These are phyloP conservation scores for Asterophora lycoperdoides DNA, from an alignment of 768 basidiomycete species.

Conservation along the genomic window DNA sequence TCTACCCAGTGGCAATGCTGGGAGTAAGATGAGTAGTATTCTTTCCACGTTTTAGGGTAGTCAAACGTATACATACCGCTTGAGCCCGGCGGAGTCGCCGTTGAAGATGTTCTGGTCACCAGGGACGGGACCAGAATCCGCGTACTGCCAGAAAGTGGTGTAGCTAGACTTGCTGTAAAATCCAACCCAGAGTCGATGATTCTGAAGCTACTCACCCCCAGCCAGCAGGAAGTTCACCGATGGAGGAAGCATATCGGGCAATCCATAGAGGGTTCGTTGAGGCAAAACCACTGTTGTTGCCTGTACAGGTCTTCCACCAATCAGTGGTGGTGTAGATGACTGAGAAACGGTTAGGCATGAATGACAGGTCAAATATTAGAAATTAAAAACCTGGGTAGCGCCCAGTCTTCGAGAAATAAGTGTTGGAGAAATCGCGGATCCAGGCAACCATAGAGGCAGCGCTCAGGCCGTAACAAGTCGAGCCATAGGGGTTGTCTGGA, in stretches of 20 bases:
- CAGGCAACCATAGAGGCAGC: conserved; percentile 56
- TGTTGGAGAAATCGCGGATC: conserved; percentile 58
- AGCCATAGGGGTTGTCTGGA: conserved; percentile 48
- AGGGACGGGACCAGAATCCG: conserved; percentile 49
- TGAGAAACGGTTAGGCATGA: conserved; percentile 10
- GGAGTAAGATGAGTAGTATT: not conserved
- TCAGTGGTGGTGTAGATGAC: conserved; percentile 61
- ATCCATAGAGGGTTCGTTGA: conserved; percentile 57
- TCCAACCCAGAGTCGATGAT: not conserved
- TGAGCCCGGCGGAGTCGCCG: conserved; percentile 42
- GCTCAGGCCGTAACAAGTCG: conserved; percentile 51
- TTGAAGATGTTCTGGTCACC: conserved; percentile 59
- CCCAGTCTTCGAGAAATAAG: conserved; percentile 45
- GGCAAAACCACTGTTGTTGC: conserved; percentile 48
- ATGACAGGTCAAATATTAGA: not conserved
- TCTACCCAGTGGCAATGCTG: conserved; percentile 13
- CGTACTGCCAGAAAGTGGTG: conserved; percentile 60
- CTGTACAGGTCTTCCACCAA: conserved; percentile 70
- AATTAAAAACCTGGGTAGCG: conserved; percentile 37
- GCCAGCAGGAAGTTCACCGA: conserved; percentile 56
- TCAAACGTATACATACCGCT: conserved; percentile 25
- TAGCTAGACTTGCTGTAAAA: conserved; percentile 24
- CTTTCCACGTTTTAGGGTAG: too few relatives aligned
- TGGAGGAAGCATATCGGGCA: conserved; percentile 44
- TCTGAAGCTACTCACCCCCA: conserved; percentile 37